A percentile compares a stretch with the other conserved stretches of the same genome.
Conservation (phyloP, 345 rosid genomes). For the Chamaenerion angustifolium region DNA sequence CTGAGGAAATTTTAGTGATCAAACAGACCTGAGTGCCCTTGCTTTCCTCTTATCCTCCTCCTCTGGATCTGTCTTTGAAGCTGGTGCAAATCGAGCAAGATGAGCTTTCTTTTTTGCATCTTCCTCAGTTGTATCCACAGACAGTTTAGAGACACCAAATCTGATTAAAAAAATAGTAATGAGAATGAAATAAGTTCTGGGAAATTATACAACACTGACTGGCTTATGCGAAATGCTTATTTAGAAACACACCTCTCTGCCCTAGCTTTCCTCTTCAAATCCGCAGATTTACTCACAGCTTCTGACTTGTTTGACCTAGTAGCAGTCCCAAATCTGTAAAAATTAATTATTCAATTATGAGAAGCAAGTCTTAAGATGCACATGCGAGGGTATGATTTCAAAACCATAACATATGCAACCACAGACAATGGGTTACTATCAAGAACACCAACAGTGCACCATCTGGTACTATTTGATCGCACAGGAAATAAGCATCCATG, state of each 20-base stretch:
- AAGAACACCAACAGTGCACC: no score
- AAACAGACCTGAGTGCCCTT: no score
- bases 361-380: neutral
- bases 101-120: conserved; percentile 84
- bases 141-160: conserved; percentile 50
- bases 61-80: no score
- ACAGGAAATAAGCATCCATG: no score
- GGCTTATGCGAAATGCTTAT: no score
- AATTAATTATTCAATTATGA: neutral
- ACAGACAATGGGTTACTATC: no score
- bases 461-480: no score
- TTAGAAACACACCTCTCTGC: conserved; percentile 24
- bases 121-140: conserved; percentile 33
- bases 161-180: conserved; percentile 16
- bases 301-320: conserved; percentile 23
- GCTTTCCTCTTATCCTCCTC: no score
- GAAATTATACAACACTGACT: no score
- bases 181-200: no score
- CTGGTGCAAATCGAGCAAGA: conserved; percentile 51
- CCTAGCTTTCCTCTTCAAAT: conserved; percentile 74
- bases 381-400: neutral
- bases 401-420: neutral
- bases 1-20: no score
- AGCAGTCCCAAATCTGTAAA: conserved; percentile 62
- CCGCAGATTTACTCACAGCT: conserved; percentile 48